Percentiles rank a stretch among this genome's conserved stretches.
phyloP scores from a whole-genome alignment of 2,329 filamentous ascomycete species.

The Diaporthe amygdali region DNA sequence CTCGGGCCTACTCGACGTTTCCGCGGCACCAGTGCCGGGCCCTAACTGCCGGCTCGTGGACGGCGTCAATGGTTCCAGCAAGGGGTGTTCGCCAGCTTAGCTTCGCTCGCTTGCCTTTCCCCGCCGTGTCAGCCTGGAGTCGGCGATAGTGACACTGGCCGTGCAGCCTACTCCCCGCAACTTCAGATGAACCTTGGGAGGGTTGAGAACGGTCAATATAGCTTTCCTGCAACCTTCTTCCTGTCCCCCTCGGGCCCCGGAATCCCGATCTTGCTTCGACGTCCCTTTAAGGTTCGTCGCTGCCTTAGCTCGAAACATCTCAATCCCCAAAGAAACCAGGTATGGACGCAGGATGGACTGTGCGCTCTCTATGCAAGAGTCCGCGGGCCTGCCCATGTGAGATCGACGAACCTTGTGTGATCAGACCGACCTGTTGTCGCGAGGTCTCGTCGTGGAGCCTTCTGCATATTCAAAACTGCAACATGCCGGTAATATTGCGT shows the following conservation, averaged over 20 bases:
- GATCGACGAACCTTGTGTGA: slow-evolving; percentile 12
- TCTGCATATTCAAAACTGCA: neutral
- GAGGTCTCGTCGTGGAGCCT: neutral
- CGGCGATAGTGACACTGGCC: neutral
- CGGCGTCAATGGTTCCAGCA: neutral
- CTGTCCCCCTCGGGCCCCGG: neutral
- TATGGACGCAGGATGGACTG: neutral
- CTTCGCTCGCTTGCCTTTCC: neutral
- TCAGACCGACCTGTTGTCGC: neutral
- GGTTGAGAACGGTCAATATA: neutral
- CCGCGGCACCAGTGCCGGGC: neutral
- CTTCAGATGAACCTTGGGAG: slow-evolving; percentile 1
- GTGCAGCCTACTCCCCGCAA: neutral
- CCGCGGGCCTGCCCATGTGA: slow-evolving; percentile 1
- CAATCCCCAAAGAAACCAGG: slow-evolving; percentile 1
- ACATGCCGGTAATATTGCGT: neutral
- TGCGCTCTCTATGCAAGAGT: slow-evolving; percentile 4
- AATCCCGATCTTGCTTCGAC: neutral
- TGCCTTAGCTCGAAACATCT: slow-evolving; percentile 11
- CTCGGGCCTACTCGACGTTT: neutral
- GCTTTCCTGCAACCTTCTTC: neutral
- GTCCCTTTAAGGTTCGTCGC: slow-evolving; percentile 15
- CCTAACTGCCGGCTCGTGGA: neutral
- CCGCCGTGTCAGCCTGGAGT: neutral
- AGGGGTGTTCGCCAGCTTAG: neutral